phyloP scores from a whole-genome alignment of 108 stramenopile species.

The Cylindrotheca fusiformis region DNA sequence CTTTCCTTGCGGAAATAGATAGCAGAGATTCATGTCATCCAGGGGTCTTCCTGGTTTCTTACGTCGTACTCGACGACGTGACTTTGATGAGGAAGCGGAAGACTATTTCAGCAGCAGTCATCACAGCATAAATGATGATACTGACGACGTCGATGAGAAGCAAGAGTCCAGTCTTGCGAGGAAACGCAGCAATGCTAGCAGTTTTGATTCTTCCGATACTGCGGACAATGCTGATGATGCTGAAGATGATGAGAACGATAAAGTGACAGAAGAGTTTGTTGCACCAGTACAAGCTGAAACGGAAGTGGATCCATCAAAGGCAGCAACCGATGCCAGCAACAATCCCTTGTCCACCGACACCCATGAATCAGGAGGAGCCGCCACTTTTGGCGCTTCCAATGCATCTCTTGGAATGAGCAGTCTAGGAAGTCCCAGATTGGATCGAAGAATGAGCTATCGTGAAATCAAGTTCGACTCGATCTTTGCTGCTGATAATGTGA shows the following conservation, averaged over 20 bases:
- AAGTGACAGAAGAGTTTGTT: neutral
- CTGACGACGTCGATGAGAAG: constrained; percentile 15
- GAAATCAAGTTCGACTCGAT: constrained; percentile 23
- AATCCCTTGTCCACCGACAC: neutral
- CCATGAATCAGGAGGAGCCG: neutral
- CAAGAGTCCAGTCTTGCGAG: neutral
- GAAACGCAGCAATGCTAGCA: constrained; percentile 8
- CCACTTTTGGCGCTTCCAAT: neutral
- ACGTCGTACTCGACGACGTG: constrained; percentile 57
- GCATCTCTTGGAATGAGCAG: neutral
- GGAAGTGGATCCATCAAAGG: no score
- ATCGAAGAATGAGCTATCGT: constrained; percentile 5
- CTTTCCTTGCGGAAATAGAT: neutral
- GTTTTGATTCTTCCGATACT: neutral
- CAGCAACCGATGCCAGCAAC: constrained; percentile 2
- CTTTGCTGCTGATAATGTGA: constrained; percentile 39
- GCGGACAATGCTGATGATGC: neutral
- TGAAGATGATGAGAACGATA: constrained; percentile 6
- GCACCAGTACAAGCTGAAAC: no score
- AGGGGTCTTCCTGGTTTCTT: constrained; percentile 75
- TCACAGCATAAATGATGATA: no score
- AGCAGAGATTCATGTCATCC: constrained; percentile 16
- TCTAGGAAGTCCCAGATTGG: neutral
- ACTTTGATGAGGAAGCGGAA: constrained; percentile 43
- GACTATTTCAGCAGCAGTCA: neutral